Conservation (phyloP, 495 filamentous ascomycete species). For the Neurospora sp. region DNA sequence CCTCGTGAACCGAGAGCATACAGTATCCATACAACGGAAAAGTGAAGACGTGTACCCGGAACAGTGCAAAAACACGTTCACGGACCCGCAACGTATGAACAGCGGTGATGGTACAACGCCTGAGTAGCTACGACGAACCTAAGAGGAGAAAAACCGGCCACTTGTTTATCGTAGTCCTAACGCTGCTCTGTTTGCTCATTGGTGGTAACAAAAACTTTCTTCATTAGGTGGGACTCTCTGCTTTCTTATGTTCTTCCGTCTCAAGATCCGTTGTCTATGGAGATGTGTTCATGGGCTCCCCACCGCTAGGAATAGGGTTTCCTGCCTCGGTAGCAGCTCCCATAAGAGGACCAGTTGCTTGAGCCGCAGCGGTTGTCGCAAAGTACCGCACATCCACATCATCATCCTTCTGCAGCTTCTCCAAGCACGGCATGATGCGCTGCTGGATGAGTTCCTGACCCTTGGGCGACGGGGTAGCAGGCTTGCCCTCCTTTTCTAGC, state of each 20-base stretch:
- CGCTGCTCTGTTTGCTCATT: neutral
- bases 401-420: constrained; percentile 91
- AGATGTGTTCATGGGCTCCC: constrained; percentile 50
- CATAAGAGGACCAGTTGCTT: constrained; percentile 19
- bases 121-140: neutral
- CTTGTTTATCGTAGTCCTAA: neutral
- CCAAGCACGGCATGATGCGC: constrained; percentile 77
- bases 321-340: neutral
- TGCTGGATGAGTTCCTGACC: constrained; percentile 79
- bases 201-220: constrained; percentile 5
- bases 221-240: constrained; percentile 13
- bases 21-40: neutral
- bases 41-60: neutral
- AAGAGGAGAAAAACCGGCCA: neutral
- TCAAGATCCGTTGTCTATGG: constrained; percentile 34
- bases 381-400: constrained; percentile 98
- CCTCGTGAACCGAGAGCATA: neutral
- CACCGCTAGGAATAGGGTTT: constrained; percentile 20
- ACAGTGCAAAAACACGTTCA: neutral
- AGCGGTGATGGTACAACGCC: neutral
- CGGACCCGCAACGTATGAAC: neutral
- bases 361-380: constrained; percentile 48
- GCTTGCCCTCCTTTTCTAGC: constrained; percentile 65
- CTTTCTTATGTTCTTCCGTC: constrained; percentile 11
- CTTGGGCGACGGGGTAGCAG: constrained; percentile 52